Evolutionary conservation across 2,329 filamentous ascomycete genomes (phyloP).

Genomic region (Calonectria fujianensis): DNA sequence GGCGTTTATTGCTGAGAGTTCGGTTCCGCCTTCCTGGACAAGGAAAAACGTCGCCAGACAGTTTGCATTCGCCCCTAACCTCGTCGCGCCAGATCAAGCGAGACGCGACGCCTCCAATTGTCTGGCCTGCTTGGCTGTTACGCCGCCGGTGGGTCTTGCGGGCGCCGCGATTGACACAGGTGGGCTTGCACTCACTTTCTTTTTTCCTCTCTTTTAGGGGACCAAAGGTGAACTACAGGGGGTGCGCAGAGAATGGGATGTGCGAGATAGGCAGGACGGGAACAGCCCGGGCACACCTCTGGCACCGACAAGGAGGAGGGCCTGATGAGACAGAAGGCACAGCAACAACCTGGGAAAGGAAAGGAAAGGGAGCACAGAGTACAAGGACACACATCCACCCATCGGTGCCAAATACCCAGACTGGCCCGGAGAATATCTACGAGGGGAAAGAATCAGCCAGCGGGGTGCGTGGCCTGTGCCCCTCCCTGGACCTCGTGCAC

Average conservation of each 20-base stretch:
- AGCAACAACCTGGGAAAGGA: slow-evolving; percentile 10
- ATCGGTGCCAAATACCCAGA: slow-evolving; percentile 24
- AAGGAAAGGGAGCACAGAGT: slow-evolving; percentile 10
- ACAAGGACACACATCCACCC: slow-evolving; percentile 27
- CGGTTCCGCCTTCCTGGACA: slow-evolving; percentile 11
- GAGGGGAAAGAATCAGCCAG: slow-evolving; percentile 40
- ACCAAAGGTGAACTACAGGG: not conserved
- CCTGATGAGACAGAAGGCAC: slow-evolving; percentile 11
- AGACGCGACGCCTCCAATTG: slow-evolving; percentile 15
- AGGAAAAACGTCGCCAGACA: slow-evolving; percentile 6
- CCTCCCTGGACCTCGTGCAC: slow-evolving; percentile 19
- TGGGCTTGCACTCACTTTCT: slow-evolving; percentile 7
- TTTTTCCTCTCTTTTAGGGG: slow-evolving; percentile 6
- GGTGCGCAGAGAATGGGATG: slow-evolving; percentile 1
- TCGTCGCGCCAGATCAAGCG: not conserved
- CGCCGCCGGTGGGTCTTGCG: slow-evolving; percentile 18
- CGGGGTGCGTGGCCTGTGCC: slow-evolving; percentile 32
- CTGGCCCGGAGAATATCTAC: slow-evolving; percentile 33
- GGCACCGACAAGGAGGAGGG: not conserved
- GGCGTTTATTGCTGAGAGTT: slow-evolving; percentile 20
- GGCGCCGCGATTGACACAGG: not conserved
- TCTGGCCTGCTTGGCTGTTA: slow-evolving; percentile 16
- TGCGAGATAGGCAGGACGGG: not conserved
- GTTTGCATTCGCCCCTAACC: not conserved
- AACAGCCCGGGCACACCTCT: slow-evolving; percentile 4